A percentile compares a stretch with the other conserved stretches of the same genome.
phyloP scores from a whole-genome alignment of 2,329 filamentous ascomycete genomes.

The Exophiala xenobiotica region DNA sequence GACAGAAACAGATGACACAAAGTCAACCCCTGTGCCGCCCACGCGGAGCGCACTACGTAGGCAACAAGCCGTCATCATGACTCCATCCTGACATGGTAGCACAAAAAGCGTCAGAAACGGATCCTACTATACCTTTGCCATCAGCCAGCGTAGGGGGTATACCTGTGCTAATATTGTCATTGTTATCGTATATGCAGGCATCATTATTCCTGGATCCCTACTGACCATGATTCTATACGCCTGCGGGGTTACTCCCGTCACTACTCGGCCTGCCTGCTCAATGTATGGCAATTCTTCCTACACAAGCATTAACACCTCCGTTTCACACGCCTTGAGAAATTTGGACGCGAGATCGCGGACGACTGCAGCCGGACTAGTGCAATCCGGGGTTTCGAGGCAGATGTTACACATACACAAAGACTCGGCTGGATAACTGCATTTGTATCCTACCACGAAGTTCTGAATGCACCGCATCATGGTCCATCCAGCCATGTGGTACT shows the following conservation, averaged over 20 bases:
- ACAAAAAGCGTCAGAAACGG: conserved; percentile 13
- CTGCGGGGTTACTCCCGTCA: too few species aligned
- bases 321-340: neutral
- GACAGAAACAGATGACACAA: conserved; percentile 8
- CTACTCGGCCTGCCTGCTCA: too few species aligned
- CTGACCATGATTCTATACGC: too few species aligned
- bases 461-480: conserved; percentile 5
- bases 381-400: conserved; percentile 7
- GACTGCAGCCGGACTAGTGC: conserved; percentile 7
- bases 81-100: conserved; percentile 2
- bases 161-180: too few species aligned
- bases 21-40: conserved; percentile 21
- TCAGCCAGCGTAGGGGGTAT: neutral
- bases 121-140: neutral
- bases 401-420: conserved; percentile 11
- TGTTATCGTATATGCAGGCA: too few species aligned
- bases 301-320: too few species aligned
- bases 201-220: too few species aligned
- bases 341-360: conserved; percentile 4
- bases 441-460: conserved; percentile 20
- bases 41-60: conserved; percentile 11
- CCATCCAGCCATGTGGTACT: conserved; percentile 14
- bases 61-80: conserved; percentile 8
- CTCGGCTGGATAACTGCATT: conserved; percentile 12
- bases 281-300: too few species aligned